Evolutionary conservation across 2,329 filamentous ascomycete species (phyloP), one percentile per base, ranked within the genome.

Genomic region (Curvularia hawaiiensis): DNA sequence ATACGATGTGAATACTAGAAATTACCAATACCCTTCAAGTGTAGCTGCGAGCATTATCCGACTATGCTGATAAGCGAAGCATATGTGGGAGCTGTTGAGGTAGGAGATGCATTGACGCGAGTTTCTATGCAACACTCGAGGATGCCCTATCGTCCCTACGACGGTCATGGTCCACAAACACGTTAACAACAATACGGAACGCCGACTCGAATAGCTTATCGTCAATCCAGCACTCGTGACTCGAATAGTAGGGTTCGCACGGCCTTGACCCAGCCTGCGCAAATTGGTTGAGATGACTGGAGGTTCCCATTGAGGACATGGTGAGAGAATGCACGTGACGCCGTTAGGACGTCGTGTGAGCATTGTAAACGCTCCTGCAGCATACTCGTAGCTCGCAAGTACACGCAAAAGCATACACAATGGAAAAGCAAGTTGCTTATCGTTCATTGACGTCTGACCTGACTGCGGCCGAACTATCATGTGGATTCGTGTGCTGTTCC

Each of bases 401-500:
- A 26, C 39, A 33, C 38, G 24, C 43, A 18, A 39, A 11, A 28
- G 50, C 50, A 50, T 44, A 48, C 35, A 40, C 20, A 54, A 39
- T 38, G 54, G 54, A 31, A 54, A 47, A 20, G 18, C 18, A 14
- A 18, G 33, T 20, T 22, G 24, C 47, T n/a, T 38, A 33, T 55
- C 35, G 24, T 38, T 35, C n/a, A 40, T n/a, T 12, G 30, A 31
- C 10, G 33, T 50, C 47, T 30, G 11, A n/a, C 26, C 47, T 30
- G 11, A n/a, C 26, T 20, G 30, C 24, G 30, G 16, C 2, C 49
- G 54, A 54, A 50, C 24, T 53, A 45, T 39, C 38, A 20, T 49
- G 54, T 50, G 50, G 40, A 47, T 43, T 54, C 38, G 54, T 61
- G 54, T 53, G 58, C 47, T 59, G 53, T 54, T 54, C 38, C 46